These are phyloP conservation scores for Sporormia fimetaria DNA, from an alignment of 495 filamentous ascomycete genomes.

Conservation along the genomic window DNA sequence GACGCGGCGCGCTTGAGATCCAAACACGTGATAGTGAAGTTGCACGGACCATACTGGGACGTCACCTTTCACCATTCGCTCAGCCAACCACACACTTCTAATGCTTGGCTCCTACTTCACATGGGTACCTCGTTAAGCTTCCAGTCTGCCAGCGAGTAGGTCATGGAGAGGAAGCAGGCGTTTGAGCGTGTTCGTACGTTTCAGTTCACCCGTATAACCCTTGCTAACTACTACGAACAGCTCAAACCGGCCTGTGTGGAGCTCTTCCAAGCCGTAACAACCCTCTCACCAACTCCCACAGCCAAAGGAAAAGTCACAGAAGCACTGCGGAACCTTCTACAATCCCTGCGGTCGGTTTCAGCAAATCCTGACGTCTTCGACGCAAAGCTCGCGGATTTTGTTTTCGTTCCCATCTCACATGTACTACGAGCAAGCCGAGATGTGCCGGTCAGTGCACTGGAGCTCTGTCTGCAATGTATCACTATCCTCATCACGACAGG, in stretches of 20 bases:
- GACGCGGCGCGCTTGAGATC: too few species aligned
- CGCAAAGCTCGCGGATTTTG: constrained; percentile 78
- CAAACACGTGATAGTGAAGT: too few species aligned
- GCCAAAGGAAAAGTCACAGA: constrained; percentile 44
- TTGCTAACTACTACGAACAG: constrained; percentile 32
- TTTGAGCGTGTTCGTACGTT: constrained; percentile 5
- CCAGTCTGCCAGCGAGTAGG: background rate
- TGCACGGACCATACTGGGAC: too few species aligned
- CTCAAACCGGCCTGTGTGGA: constrained; percentile 69
- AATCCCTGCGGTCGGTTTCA: constrained; percentile 42
- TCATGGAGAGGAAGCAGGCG: constrained; percentile 12
- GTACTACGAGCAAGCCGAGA: constrained; percentile 66
- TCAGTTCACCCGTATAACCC: too few species aligned
- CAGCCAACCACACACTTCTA: too few species aligned
- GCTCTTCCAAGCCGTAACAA: constrained; percentile 58
- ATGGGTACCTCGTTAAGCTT: too few species aligned
- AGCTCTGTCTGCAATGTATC: constrained; percentile 63
- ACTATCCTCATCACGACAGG: constrained; percentile 59
- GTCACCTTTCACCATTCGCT: too few species aligned
- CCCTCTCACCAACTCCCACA: constrained; percentile 43
- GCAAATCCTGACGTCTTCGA: constrained; percentile 49
- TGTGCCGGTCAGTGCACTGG: constrained; percentile 59
- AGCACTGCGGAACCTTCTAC: constrained; percentile 44
- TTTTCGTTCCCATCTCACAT: constrained; percentile 85
- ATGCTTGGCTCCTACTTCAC: too few species aligned